phyloP scores from a whole-genome alignment of 2,329 filamentous ascomycete species.

The Taxawa tesnikishii region DNA sequence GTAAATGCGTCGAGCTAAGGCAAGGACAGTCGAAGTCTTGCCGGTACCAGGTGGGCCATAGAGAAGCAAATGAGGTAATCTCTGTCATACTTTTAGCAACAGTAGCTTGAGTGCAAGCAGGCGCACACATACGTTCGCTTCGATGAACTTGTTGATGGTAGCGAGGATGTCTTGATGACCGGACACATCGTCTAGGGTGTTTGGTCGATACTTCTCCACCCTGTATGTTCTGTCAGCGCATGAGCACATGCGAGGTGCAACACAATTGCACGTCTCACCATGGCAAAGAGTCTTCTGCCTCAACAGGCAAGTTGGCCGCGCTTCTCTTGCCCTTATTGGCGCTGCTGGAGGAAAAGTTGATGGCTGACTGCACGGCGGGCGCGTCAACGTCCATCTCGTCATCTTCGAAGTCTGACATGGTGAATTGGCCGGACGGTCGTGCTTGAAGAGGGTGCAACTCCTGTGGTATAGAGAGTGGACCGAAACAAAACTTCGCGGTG shows the following conservation, averaged over 20 bases:
- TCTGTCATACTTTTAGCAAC: conserved; percentile 30
- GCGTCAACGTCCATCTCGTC: conserved; percentile 57
- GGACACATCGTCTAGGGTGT: conserved; percentile 80
- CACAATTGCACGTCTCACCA: conserved; percentile 48
- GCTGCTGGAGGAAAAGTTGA: conserved; percentile 61
- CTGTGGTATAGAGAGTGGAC: no score
- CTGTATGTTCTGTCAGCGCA: conserved; percentile 29
- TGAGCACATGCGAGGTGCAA: not conserved
- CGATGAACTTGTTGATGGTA: conserved; percentile 96
- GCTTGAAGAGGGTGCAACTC: no score
- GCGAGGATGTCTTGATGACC: conserved; percentile 95
- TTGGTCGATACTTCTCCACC: conserved; percentile 95
- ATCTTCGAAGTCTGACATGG: conserved; percentile 45
- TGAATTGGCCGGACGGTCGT: conserved; percentile 8
- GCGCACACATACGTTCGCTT: conserved; percentile 61
- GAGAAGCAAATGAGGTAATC: conserved; percentile 86
- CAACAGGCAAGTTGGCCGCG: conserved; percentile 83
- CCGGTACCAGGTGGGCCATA: conserved; percentile 95
- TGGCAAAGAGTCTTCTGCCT: conserved; percentile 85
- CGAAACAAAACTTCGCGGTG: no score
- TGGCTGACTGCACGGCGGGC: conserved; percentile 33
- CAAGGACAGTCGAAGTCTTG: conserved; percentile 93
- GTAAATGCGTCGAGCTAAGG: conserved; percentile 86
- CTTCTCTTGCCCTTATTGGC: conserved; percentile 76
- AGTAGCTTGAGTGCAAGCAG: no score